Percentiles rank a stretch among this genome's conserved stretches.
Conservation (phyloP, 495 filamentous ascomycete genomes). For the Aspergillus coremiiformis region DNA sequence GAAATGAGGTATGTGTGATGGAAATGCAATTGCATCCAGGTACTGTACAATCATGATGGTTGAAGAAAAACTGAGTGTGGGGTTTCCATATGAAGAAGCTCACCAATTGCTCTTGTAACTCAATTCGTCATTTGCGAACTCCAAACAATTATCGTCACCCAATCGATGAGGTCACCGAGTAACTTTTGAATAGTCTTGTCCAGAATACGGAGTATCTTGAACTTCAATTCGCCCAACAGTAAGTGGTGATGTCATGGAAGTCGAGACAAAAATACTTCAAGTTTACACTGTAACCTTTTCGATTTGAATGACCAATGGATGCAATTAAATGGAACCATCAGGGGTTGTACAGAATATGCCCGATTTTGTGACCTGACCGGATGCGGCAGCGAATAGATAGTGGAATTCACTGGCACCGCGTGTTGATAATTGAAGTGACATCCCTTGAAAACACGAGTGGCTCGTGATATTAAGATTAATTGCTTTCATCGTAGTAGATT, state of each 20-base stretch:
- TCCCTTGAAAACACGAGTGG: too few relatives aligned
- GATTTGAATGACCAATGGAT: neutral
- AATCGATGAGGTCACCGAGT: neutral
- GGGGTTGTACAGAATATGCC: neutral
- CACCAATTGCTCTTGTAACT: neutral
- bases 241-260: conserved; percentile 9
- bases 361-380: neutral
- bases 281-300: neutral
- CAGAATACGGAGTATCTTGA: neutral
- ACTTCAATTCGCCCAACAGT: neutral
- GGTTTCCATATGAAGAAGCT: neutral
- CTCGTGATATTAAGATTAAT: too few relatives aligned
- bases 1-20: too few relatives aligned
- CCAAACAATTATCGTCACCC: neutral
- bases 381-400: neutral
- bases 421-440: too few relatives aligned
- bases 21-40: neutral
- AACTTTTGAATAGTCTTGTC: neutral
- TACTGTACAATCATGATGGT: too few relatives aligned
- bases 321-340: neutral
- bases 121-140: neutral
- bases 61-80: neutral
- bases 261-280: neutral
- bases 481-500: too few relatives aligned
- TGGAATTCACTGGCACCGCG: neutral